Conservation (phyloP, 129 eudicot species). For the Lactuca sativa region DNA sequence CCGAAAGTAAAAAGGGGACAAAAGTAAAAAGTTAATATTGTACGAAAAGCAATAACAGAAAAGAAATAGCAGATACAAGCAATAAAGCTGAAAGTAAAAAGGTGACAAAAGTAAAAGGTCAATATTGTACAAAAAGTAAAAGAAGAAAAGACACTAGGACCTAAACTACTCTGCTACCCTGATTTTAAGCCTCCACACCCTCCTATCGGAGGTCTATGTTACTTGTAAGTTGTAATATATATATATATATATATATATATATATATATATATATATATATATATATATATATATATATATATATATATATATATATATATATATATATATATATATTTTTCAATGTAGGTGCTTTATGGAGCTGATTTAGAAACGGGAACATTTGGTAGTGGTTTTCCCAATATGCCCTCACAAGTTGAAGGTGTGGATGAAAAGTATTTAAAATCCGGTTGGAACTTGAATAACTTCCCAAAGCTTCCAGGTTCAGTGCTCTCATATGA, state of each 20-base stretch:
- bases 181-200: background rate
- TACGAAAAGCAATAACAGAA: background rate
- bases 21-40: background rate
- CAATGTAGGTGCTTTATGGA: conserved; percentile 87
- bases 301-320: no score
- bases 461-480: conserved; percentile 86
- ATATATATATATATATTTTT: no score
- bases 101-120: no score
- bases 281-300: no score
- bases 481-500: conserved; percentile 88
- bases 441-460: conserved; percentile 93
- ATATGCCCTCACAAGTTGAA: conserved; percentile 35
- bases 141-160: background rate
- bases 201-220: background rate
- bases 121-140: no score
- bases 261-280: no score
- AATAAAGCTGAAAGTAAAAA: no score
- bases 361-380: conserved; percentile 94
- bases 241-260: no score
- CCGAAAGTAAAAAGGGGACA: background rate
- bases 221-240: background rate
- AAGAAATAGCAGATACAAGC: background rate
- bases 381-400: conserved; percentile 91
- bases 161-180: background rate
- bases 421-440: conserved; percentile 58